These are phyloP conservation scores for Amaranthus hypochondriacus DNA, from an alignment of 148 eudicot species.

Conservation along the genomic window DNA sequence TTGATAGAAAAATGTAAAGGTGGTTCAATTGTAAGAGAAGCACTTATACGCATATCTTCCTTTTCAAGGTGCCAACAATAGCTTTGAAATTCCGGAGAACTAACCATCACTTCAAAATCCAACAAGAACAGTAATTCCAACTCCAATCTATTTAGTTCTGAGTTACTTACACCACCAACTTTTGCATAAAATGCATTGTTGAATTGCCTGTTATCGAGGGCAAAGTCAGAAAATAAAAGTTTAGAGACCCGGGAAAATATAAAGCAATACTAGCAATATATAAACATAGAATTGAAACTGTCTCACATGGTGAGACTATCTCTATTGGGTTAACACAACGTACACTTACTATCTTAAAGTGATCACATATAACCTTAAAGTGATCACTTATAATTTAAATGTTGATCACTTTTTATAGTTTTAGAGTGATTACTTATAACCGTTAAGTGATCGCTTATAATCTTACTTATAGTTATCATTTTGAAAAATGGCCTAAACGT, in stretches of 20 bases:
- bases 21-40: background rate
- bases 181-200: conserved; percentile 88
- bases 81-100: conserved; percentile 70
- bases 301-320: no score
- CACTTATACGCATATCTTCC: conserved; percentile 38
- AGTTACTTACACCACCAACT: conserved; percentile 87
- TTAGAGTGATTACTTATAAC: no score
- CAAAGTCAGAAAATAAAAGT: background rate
- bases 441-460: no score
- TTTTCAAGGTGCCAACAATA: conserved; percentile 80
- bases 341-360: no score
- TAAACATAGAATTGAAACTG: no score
- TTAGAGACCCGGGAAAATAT: background rate
- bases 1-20: background rate
- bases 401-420: no score
- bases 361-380: no score
- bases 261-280: no score
- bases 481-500: no score
- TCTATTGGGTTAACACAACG: no score
- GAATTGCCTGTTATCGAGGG: conserved; percentile 50
- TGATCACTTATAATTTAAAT: no score
- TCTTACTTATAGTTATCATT: no score
- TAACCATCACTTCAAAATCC: conserved; percentile 63
- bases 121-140: conserved; percentile 72
- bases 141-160: conserved; percentile 74